Percentiles rank a stretch among this genome's conserved stretches.
Evolutionary conservation across 169 alveolate species (phyloP).

Genomic region (Perkinsus marinus): DNA sequence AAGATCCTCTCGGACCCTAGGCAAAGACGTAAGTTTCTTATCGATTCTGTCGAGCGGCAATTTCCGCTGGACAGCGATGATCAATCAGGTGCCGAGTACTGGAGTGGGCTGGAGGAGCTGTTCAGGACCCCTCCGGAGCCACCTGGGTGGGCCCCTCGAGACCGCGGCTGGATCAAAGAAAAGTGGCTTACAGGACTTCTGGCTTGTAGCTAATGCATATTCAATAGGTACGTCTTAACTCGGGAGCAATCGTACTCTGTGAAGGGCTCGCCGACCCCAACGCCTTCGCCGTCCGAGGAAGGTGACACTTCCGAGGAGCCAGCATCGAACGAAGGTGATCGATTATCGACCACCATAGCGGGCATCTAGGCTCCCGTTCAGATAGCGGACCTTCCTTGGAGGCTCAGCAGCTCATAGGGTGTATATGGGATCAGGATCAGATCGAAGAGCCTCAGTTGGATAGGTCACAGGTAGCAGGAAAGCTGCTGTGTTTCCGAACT

Average conservation of each 20-base stretch:
- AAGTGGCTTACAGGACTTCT: not conserved
- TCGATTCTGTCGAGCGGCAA: too few relatives aligned
- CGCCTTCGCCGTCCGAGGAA: not conserved
- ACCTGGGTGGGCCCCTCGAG: not conserved
- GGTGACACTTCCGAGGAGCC: not conserved
- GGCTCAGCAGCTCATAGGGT: not conserved
- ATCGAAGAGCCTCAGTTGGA: not conserved
- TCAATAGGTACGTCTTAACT: not conserved
- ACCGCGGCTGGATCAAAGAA: not conserved
- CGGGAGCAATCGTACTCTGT: not conserved
- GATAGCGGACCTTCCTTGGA: not conserved
- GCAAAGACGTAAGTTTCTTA: conserved; percentile 9
- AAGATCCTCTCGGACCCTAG: conserved; percentile 36
- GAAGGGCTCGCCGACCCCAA: not conserved
- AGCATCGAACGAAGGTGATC: not conserved
- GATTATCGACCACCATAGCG: not conserved
- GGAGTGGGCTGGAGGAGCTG: not conserved
- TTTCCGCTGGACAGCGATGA: too few relatives aligned
- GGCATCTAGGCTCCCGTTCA: not conserved
- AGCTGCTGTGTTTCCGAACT: not conserved
- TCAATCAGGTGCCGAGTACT: not conserved
- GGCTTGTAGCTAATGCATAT: not conserved
- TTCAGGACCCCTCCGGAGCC: not conserved
- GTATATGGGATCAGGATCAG: not conserved
- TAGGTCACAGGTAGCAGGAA: not conserved